Evolutionary conservation across 441 rosid species (phyloP).

Genomic region (Populus hybrid): DNA sequence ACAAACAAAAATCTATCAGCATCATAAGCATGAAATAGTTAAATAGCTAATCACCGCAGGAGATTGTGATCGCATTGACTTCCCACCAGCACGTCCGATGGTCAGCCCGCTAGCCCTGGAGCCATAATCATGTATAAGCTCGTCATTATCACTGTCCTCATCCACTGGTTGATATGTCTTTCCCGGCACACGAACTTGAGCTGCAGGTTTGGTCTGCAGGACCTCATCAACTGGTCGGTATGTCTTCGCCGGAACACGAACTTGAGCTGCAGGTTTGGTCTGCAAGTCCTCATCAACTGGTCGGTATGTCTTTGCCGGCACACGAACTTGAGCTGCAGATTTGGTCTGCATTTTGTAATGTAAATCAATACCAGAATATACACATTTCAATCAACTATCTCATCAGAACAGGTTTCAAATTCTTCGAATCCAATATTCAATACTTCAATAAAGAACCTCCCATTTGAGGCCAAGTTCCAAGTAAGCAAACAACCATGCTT

Average conservation of each 20-base stretch:
- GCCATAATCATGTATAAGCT: constrained; percentile 22
- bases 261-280: neutral
- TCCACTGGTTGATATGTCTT: constrained; percentile 33
- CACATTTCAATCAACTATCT: neutral
- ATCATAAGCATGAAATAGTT: neutral
- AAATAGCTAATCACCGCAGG: constrained; percentile 38
- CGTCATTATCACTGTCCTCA: constrained; percentile 41
- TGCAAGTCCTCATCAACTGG: constrained; percentile 1
- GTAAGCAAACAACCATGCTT: neutral
- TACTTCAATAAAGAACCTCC: neutral
- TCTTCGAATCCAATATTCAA: neutral
- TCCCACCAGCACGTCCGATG: constrained; percentile 44
- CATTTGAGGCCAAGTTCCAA: neutral
- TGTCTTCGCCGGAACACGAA: constrained; percentile 2
- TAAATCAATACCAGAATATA: neutral
- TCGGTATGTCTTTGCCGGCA: neutral
- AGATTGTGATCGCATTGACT: constrained; percentile 38
- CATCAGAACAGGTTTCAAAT: no score
- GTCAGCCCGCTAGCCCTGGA: constrained; percentile 15
- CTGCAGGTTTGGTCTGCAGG: neutral
- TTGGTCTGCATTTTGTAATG: constrained; percentile 8
- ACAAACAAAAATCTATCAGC: neutral
- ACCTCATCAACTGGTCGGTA: neutral
- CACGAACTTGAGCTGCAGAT: neutral
- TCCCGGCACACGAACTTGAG: constrained; percentile 42